Base-by-base conservation (phyloP, 139 green algal species). In the Picochlorum costavermella region DNA sequence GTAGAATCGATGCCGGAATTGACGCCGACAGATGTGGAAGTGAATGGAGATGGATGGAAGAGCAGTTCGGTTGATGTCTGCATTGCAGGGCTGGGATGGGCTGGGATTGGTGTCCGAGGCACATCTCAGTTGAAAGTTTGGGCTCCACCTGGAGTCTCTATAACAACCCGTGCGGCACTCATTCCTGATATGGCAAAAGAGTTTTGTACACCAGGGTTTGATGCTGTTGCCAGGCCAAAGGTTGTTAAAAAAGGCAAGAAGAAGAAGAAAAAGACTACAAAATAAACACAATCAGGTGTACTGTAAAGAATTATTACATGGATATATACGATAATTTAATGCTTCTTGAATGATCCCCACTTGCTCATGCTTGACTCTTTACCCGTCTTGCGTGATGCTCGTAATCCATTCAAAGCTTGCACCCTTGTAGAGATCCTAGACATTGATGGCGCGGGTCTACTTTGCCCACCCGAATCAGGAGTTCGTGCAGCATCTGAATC, bases 21-120 rank as follows among this genome's bases (percentile, higher is more conserved):
- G 55, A 20, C 65, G 45, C 50, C 77, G 1, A 67, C 64, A 0
- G 70, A 88, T 4, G 73, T 93, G 48, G 26, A 55, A 17, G 64
- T 92, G 6, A 46, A 69, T 12, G 79, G 83, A 11, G 48, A 53
- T 59, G 62, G 12, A 5, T 90, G 81, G 77, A 61, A 56, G 55
- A 37, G 28, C 4, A 76, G 71, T 70, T 77, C 61, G 5, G 57
- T 81, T 8, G 80, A 91, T 48, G 60, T 95, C 4, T 77, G 76
- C 11, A 75, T 90, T 16, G 67, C 81, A 65, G 91, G 92, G 0
- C 70, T 98, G 28, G 93, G 92, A 6, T 98, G 92, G 92, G 64
- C 98, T 3, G 81, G 29, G 9, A 78, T 97, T 13, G 91, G 83
- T 17, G 70, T 90, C 17, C 70, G 63, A 0, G 93, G 93, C 20